These are phyloP conservation scores for Phytophthora sp. DNA, from an alignment of 352 stramenopile genomes.

Conservation along the genomic window DNA sequence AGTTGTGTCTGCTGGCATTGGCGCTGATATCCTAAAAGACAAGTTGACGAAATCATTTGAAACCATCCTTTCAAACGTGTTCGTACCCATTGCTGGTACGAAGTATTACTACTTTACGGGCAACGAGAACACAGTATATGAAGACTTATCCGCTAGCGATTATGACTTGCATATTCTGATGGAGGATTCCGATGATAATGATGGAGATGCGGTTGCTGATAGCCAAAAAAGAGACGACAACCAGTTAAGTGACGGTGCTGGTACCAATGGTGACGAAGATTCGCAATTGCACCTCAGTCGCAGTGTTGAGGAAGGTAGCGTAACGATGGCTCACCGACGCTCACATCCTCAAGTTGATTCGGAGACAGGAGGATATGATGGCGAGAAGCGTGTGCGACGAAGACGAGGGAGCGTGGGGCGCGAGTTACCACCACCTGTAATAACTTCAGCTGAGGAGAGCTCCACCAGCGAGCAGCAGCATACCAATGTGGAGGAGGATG, in stretches of 20 bases:
- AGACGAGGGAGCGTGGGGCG: slow-evolving; percentile 26
- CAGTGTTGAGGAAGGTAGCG: slow-evolving; percentile 7
- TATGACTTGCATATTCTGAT: slow-evolving; percentile 70
- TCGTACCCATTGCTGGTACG: slow-evolving; percentile 69
- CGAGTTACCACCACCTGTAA: slow-evolving; percentile 34
- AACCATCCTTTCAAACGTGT: slow-evolving; percentile 60
- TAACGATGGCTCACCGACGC: neutral
- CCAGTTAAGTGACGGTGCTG: neutral
- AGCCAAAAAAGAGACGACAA: slow-evolving; percentile 14
- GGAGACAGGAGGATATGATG: slow-evolving; percentile 5
- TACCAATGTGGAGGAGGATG: slow-evolving; percentile 66
- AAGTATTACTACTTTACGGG: slow-evolving; percentile 89
- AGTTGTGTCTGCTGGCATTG: slow-evolving; percentile 49
- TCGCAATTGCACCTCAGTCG: neutral
- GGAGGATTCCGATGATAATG: slow-evolving; percentile 60
- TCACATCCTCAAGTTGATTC: neutral
- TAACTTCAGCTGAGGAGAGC: slow-evolving; percentile 30
- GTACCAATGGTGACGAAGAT: slow-evolving; percentile 9
- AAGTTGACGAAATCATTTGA: slow-evolving; percentile 79
- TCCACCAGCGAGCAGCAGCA: slow-evolving; percentile 40
- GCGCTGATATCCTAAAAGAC: slow-evolving; percentile 58
- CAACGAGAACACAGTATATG: slow-evolving; percentile 58
- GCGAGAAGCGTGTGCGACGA: slow-evolving; percentile 10
- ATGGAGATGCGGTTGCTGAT: slow-evolving; percentile 20
- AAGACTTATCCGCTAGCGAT: slow-evolving; percentile 63